Base-by-base conservation (phyloP, 208 protist genomes). In the Trypanosomatidae sp. region DNA sequence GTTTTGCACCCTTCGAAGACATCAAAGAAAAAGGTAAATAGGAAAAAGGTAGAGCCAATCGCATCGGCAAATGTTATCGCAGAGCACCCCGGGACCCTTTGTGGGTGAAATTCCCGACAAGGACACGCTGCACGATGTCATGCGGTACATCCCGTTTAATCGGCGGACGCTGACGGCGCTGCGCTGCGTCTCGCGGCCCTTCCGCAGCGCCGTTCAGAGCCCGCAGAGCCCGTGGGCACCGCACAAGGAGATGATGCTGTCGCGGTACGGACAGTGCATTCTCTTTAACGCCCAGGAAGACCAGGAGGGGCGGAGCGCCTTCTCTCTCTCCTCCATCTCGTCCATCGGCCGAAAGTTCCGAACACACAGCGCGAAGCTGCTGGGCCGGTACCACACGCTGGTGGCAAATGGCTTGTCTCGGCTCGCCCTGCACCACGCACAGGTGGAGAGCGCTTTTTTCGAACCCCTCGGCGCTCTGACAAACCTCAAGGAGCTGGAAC, bases 81-180 rank as follows among this genome's bases (percentile, higher is more conserved):
- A 84, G 50, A 83, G 85, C n/a, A 60, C 79, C 1, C 59, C 66
- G 8, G 78, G 73, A 0, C 84, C 88, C 62, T 83, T 92, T 39
- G 85, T 82, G 53, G 88, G 91, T 7, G 81, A 88, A 22, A 78
- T 93, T 47, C 81, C 91, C n/a, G 84, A 79, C 73, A 73, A 68
- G 46, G 81, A 81, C 0, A 77, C 82, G 25, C 62, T 95, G 15
- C 86, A 91, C 67, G 82, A 93, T 49, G 76, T 93, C 13, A 91
- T 95, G 91, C 75, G 78, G 66, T 95, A 87, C 74, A 87, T 95
- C 9, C 91, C 91, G n/a, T 93, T 87, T 65, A 95, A 95, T 62
- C 80, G 91, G n/a, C 91, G 91, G 60, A 95, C 91, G 2, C 80
- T 95, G 50, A 91, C 85, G 0, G 44, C 88, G 17, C 79, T 95